A percentile compares a stretch with the other conserved stretches of the same genome.
Conservation (phyloP, 768 basidiomycete genomes). For the Tylopilus vinaceipallidus region DNA sequence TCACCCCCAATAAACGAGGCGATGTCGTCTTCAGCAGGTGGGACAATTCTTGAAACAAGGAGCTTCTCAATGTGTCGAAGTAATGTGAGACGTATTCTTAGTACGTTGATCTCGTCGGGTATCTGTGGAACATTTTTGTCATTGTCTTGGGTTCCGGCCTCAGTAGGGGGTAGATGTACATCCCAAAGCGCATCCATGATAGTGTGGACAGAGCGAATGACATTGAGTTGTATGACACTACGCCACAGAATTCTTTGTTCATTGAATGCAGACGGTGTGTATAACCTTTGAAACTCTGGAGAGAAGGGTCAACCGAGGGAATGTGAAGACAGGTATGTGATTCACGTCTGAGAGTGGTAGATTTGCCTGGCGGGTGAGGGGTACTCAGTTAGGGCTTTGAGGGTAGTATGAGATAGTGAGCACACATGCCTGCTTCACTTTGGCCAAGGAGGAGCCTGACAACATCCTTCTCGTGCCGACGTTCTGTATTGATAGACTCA, state of each 20-base stretch:
- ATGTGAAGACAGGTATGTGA: constrained; percentile 20
- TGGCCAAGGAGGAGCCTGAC: constrained; percentile 78
- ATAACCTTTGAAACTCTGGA: constrained; percentile 77
- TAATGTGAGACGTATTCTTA: constrained; percentile 61
- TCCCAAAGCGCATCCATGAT: constrained; percentile 54
- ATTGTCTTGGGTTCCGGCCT: constrained; percentile 35
- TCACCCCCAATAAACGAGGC: constrained; percentile 20
- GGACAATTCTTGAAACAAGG: constrained; percentile 72
- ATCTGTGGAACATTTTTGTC: constrained; percentile 30
- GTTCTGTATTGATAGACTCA: constrained; percentile 65
- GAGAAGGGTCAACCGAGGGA: neutral
- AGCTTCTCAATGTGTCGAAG: constrained; percentile 70
- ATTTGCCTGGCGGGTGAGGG: constrained; percentile 54
- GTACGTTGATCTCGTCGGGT: constrained; percentile 48
- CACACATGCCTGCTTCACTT: constrained; percentile 70
- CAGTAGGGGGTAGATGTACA: constrained; percentile 22
- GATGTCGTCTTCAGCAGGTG: constrained; percentile 56
- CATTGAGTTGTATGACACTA: constrained; percentile 66
- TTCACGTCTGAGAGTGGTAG: constrained; percentile 77
- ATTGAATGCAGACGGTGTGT: constrained; percentile 67
- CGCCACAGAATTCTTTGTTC: constrained; percentile 65
- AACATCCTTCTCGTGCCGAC: constrained; percentile 63
- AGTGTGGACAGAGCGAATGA: constrained; percentile 63
- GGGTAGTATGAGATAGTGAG: neutral
- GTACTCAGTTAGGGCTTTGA: no score